These are phyloP conservation scores for Corchorus olitorius DNA, from an alignment of 345 rosid genomes.

Conservation along the genomic window DNA sequence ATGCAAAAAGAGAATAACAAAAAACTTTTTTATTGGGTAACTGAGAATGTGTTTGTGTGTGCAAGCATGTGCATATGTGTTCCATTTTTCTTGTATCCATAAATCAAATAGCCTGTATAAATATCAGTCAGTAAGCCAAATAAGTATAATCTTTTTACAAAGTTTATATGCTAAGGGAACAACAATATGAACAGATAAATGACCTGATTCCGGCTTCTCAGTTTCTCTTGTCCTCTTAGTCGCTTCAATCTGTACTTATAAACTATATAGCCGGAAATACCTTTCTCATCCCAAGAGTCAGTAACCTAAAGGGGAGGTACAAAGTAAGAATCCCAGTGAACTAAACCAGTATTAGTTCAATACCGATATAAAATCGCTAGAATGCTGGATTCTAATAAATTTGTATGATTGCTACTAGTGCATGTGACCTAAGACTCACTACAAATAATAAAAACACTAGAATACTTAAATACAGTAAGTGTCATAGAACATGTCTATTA, in stretches of 20 bases:
- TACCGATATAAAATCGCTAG: constrained; percentile 5
- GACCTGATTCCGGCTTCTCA: constrained; percentile 27
- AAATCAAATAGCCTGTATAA: not conserved
- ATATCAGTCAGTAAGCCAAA: not conserved
- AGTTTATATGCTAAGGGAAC: not conserved
- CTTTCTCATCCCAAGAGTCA: constrained; percentile 22
- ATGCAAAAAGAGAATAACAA: not conserved
- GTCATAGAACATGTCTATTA: not conserved
- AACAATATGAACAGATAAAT: not conserved
- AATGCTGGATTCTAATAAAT: not conserved
- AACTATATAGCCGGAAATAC: constrained; percentile 29
- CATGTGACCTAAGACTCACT: not conserved
- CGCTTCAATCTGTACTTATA: constrained; percentile 31
- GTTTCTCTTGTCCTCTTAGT: constrained; percentile 19
- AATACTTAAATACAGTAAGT: not conserved
- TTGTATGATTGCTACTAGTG: not conserved
- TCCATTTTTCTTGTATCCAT: not conserved
- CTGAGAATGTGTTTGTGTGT: not conserved
- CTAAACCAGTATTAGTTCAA: not conserved
- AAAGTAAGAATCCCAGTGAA: constrained; percentile 3
- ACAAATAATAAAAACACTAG: not conserved
- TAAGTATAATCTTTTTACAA: not conserved
- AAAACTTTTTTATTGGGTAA: not conserved
- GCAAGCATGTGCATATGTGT: not conserved
- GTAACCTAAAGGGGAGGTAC: constrained; percentile 28